A percentile compares a stretch with the other conserved stretches of the same genome.
Evolutionary conservation across 2,329 filamentous ascomycete species (phyloP).

Genomic region (Aspergillus piperis): DNA sequence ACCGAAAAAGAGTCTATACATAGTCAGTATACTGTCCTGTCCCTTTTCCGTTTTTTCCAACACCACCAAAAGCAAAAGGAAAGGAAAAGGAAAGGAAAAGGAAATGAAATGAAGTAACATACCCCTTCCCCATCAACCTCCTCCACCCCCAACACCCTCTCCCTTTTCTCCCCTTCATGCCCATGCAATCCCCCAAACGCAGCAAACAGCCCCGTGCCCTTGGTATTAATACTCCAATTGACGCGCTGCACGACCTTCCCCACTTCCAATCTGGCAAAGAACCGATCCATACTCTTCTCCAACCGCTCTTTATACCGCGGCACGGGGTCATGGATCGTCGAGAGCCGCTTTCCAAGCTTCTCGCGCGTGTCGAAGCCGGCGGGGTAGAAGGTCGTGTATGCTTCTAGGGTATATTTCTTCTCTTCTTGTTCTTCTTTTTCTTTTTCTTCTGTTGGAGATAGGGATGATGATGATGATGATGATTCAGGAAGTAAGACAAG

Average conservation of each 20-base stretch:
- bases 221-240: conserved; percentile 52
- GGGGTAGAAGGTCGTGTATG: conserved; percentile 59
- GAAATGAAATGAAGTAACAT: background rate
- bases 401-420: conserved; percentile 56
- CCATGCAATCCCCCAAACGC: conserved; percentile 41
- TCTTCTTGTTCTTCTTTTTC: conserved; percentile 27
- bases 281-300: conserved; percentile 62
- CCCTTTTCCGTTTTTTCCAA: too few species aligned
- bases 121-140: conserved; percentile 50
- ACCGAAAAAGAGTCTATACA: conserved; percentile 51
- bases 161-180: conserved; percentile 14
- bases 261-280: conserved; percentile 56
- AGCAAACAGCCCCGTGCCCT: conserved; percentile 41
- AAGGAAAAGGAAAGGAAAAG: background rate
- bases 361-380: conserved; percentile 58
- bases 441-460: background rate
- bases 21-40: conserved; percentile 12
- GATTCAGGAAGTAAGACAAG: conserved; percentile 56
- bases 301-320: conserved; percentile 60
- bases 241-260: conserved; percentile 58
- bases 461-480: conserved; percentile 10
- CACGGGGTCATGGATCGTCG: conserved; percentile 60
- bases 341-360: conserved; percentile 56
- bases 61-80: background rate
- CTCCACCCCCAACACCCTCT: conserved; percentile 29